phyloP scores from a whole-genome alignment of 495 filamentous ascomycete species.

The Trichoderma virens region DNA sequence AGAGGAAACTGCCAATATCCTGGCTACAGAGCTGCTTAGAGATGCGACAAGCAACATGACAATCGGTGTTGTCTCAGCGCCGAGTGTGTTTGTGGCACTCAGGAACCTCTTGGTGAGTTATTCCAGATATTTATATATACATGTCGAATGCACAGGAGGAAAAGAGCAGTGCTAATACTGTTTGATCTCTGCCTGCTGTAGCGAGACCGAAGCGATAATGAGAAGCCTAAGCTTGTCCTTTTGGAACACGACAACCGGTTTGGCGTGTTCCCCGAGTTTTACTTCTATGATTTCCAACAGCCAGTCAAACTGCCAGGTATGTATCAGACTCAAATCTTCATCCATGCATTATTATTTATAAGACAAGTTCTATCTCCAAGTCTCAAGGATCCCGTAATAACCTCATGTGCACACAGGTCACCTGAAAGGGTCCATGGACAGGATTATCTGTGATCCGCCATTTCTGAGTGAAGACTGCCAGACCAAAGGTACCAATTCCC shows the following conservation, averaged over 20 bases:
- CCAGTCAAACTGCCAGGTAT: constrained; percentile 54
- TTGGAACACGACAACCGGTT: constrained; percentile 70
- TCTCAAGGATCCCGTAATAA: background rate
- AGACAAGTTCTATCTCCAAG: background rate
- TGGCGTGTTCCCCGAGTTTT: constrained; percentile 59
- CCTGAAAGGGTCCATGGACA: constrained; percentile 56
- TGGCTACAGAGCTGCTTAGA: constrained; percentile 55
- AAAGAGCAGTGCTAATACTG: too few species aligned
- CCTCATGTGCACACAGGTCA: constrained; percentile 22
- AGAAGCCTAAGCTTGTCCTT: constrained; percentile 49
- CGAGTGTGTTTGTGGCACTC: constrained; percentile 66
- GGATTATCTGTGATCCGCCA: constrained; percentile 68
- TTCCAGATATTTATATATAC: background rate
- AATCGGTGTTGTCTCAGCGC: constrained; percentile 65
- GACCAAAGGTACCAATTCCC: constrained; percentile 51
- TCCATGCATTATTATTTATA: background rate
- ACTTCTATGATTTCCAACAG: constrained; percentile 62
- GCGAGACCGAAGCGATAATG: constrained; percentile 22
- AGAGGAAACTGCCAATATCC: constrained; percentile 53
- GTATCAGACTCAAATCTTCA: constrained; percentile 13
- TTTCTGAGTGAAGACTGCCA: constrained; percentile 76
- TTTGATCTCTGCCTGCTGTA: constrained; percentile 18
- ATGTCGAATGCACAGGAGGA: too few species aligned
- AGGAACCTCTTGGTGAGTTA: constrained; percentile 56
- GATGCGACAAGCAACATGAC: constrained; percentile 42